Evolutionary conservation across 1,139 yeast genomes (phyloP).

Genomic region (Blastobotrys apis): DNA sequence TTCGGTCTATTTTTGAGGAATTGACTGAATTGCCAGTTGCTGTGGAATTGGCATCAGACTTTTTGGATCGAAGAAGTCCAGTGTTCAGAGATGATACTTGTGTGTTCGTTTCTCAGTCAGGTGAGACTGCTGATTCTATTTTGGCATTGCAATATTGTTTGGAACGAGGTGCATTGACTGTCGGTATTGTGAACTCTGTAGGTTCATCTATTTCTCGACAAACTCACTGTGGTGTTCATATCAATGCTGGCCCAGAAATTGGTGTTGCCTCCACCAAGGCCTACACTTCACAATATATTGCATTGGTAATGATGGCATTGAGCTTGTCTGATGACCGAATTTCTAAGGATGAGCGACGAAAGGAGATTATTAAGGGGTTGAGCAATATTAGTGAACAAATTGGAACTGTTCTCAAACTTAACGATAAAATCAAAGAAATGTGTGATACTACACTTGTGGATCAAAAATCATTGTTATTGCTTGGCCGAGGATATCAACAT

Average conservation of each 20-base stretch:
- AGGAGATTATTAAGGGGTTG: conserved; percentile 82
- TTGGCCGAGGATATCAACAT: conserved; percentile 96
- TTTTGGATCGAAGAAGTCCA: conserved; percentile 90
- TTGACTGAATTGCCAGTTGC: conserved; percentile 93
- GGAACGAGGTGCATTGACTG: conserved; percentile 95
- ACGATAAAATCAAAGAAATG: conserved; percentile 66
- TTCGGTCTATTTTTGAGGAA: conserved; percentile 94
- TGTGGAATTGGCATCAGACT: conserved; percentile 96
- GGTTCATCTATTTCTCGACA: conserved; percentile 95
- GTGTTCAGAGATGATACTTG: conserved; percentile 98
- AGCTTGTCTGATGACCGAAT: conserved; percentile 89
- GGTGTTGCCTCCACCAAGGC: conserved; percentile 99
- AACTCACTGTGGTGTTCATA: conserved; percentile 99
- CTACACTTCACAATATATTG: conserved; percentile 96
- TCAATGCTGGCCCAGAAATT: conserved; percentile 98
- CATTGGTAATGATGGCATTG: conserved; percentile 93
- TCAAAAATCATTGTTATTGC: conserved; percentile 80
- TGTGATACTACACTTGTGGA: conserved; percentile 68
- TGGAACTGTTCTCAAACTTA: conserved; percentile 66
- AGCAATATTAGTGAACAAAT: conserved; percentile 84
- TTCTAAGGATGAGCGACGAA: conserved; percentile 69
- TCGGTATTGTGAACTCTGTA: conserved; percentile 91
- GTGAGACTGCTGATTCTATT: conserved; percentile 99
- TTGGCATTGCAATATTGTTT: conserved; percentile 92
- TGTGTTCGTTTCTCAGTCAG: conserved; percentile 96